Conservation (phyloP, 768 basidiomycete species). For the Tulasnella sp. region DNA sequence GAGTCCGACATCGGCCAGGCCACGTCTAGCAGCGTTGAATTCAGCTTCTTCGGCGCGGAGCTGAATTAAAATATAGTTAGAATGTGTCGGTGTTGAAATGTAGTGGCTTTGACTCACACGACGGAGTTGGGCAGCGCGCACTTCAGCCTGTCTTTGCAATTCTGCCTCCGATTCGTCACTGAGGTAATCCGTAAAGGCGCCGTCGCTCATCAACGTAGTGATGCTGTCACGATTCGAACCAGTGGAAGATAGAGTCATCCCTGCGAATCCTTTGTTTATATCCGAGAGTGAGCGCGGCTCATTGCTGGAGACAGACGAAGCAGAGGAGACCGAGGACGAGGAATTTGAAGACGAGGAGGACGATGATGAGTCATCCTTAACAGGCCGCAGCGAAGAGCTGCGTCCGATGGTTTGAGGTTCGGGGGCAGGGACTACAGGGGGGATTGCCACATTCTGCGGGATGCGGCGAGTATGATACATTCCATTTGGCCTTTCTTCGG, state of each 20-base stretch:
- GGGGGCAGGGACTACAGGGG: not conserved
- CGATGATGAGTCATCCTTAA: not conserved
- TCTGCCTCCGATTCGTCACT: constrained; percentile 69
- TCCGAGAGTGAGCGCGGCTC: constrained; percentile 1
- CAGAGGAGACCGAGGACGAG: constrained; percentile 16
- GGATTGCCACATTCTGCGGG: not conserved
- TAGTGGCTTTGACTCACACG: not conserved
- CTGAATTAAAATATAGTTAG: not conserved
- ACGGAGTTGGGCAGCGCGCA: constrained; percentile 53
- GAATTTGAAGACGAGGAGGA: constrained; percentile 15
- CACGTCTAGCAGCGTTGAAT: constrained; percentile 15
- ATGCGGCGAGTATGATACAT: constrained; percentile 12
- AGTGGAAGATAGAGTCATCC: constrained; percentile 1
- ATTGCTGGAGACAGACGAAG: constrained; percentile 21
- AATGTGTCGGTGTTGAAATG: not conserved
- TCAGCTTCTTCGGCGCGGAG: constrained; percentile 13
- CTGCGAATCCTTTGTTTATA: constrained; percentile 3
- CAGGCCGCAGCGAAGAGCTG: constrained; percentile 4
- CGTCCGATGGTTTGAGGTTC: not conserved
- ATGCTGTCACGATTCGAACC: constrained; percentile 15
- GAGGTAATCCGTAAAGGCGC: constrained; percentile 73
- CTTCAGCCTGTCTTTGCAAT: constrained; percentile 75
- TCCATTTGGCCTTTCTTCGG: constrained; percentile 5
- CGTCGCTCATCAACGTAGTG: constrained; percentile 66
- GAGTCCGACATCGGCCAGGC: constrained; percentile 4